Conservation (phyloP, 805 yeast genomes). For the Pachysolen tannophilus region DNA sequence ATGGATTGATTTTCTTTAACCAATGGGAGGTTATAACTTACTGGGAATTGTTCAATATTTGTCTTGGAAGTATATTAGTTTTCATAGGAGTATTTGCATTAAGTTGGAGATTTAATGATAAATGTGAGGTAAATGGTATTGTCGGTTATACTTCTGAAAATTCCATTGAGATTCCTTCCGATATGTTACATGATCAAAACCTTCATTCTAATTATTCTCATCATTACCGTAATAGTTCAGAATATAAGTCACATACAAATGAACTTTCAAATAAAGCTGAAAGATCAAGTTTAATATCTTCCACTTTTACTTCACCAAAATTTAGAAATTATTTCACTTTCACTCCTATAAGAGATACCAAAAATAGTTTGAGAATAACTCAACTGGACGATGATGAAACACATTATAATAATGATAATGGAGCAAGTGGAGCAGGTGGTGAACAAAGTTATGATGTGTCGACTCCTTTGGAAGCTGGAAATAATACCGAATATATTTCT, state of each 20-base stretch:
- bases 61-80: constrained; percentile 40
- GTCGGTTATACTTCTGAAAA: constrained; percentile 5
- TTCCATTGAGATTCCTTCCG: not conserved
- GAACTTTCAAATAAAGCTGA: not conserved
- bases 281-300: not conserved
- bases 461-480: constrained; percentile 9
- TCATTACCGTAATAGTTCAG: constrained; percentile 4
- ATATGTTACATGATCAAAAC: not conserved
- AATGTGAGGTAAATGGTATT: constrained; percentile 22
- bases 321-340: not conserved
- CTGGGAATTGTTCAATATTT: constrained; percentile 28
- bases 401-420: not conserved
- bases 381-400: constrained; percentile 2
- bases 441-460: no score
- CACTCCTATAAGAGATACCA: not conserved
- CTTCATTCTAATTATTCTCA: constrained; percentile 3
- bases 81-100: constrained; percentile 63
- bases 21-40: constrained; percentile 35
- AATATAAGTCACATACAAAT: constrained; percentile 3
- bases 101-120: constrained; percentile 39
- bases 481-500: constrained; percentile 26
- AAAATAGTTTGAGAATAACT: not conserved
- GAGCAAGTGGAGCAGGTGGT: no score
- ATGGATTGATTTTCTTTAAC: constrained; percentile 51
- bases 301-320: no score